phyloP scores from a whole-genome alignment of 1,284 basidiomycete species.

The Coniferiporia weirii region DNA sequence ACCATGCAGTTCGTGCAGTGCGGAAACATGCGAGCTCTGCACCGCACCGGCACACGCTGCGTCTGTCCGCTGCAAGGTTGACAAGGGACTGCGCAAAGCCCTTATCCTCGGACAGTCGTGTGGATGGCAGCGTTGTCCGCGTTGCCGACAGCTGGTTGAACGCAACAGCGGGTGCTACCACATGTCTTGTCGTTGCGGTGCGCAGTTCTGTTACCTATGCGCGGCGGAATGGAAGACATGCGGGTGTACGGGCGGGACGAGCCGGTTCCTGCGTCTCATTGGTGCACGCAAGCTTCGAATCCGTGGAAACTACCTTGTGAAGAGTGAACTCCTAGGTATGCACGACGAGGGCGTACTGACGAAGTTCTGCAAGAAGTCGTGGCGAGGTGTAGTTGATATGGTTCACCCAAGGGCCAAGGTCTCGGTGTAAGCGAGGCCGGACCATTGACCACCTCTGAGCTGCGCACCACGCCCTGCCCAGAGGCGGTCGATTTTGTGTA shows the following conservation, averaged over 20 bases:
- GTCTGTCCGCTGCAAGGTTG: constrained; percentile 27
- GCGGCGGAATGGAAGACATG: constrained; percentile 20
- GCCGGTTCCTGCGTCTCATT: constrained; percentile 1
- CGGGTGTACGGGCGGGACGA: constrained; percentile 7
- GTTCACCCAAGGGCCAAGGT: neutral
- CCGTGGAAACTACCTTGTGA: constrained; percentile 13
- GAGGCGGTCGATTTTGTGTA: too few species aligned
- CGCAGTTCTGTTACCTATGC: constrained; percentile 52
- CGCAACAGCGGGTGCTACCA: constrained; percentile 44
- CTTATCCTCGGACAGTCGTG: constrained; percentile 37
- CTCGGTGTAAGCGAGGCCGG: neutral
- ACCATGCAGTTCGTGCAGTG: constrained; percentile 34
- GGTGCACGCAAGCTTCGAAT: constrained; percentile 4
- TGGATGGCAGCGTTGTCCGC: constrained; percentile 47
- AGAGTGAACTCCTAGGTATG: neutral
- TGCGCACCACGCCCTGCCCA: too few species aligned
- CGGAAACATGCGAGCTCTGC: constrained; percentile 11
- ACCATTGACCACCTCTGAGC: too few species aligned
- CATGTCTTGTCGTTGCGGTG: constrained; percentile 44
- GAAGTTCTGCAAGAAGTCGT: constrained; percentile 12
- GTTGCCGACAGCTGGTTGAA: constrained; percentile 40
- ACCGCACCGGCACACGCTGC: constrained; percentile 25
- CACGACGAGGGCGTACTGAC: constrained; percentile 1
- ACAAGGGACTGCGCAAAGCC: constrained; percentile 25
- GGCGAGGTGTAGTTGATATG: constrained; percentile 1